Percentiles rank a stretch among this genome's conserved stretches.
Evolutionary conservation across 768 basidiomycete genomes (phyloP).

Genomic region (Lactarius sp.): DNA sequence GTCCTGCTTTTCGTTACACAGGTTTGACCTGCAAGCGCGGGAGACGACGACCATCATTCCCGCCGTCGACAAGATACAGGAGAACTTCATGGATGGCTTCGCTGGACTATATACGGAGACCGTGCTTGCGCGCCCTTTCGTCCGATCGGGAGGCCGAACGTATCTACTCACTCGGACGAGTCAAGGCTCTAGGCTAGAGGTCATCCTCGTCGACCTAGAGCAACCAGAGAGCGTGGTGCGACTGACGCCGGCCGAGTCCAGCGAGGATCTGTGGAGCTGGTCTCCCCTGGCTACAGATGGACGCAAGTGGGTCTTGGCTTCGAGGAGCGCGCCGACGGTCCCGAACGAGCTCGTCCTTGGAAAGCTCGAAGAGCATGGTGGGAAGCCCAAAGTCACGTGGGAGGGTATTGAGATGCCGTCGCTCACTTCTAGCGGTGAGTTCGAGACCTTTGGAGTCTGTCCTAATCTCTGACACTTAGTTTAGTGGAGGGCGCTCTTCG

Average conservation of each 20-base stretch:
- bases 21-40: conserved; percentile 14
- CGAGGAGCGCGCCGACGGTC: conserved; percentile 22
- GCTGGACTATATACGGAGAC: conserved; percentile 34
- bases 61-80: conserved; percentile 17
- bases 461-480: not conserved
- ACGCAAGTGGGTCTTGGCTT: conserved; percentile 20
- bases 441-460: not conserved
- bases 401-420: conserved; percentile 21
- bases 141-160: conserved; percentile 14
- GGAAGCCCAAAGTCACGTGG: conserved; percentile 17
- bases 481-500: conserved; percentile 19
- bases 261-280: conserved; percentile 25
- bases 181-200: conserved; percentile 26
- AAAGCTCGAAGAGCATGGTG: conserved; percentile 17
- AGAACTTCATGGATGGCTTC: conserved; percentile 26
- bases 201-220: conserved; percentile 27
- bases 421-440: conserved; percentile 14
- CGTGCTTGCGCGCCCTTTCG: conserved; percentile 29
- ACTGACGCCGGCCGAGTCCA: conserved; percentile 18
- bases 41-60: conserved; percentile 25
- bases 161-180: conserved; percentile 26
- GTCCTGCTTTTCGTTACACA: conserved; percentile 30
- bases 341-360: conserved; percentile 27
- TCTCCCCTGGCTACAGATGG: conserved; percentile 24
- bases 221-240: conserved; percentile 11